Evolutionary conservation across 1,139 yeast species (phyloP).

Genomic region (Suhomyces chickasaworum): DNA sequence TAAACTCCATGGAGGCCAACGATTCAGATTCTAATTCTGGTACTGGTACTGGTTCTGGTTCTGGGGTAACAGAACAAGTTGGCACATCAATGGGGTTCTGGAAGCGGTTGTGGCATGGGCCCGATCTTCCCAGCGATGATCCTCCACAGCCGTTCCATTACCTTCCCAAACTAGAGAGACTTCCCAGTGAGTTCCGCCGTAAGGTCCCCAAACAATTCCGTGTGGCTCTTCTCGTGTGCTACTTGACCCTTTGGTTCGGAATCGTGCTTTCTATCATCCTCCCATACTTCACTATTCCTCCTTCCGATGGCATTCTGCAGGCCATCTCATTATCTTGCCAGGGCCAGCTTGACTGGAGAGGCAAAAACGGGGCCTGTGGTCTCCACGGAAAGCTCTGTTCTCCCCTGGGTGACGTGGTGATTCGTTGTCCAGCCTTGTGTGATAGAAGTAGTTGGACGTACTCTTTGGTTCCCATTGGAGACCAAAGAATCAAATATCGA

Average conservation of each 20-base stretch:
- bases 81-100: background rate
- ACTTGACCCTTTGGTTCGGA: slow-evolving; percentile 41
- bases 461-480: slow-evolving; percentile 77
- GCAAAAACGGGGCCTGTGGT: slow-evolving; percentile 79
- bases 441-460: slow-evolving; percentile 77
- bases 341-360: slow-evolving; percentile 55
- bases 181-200: slow-evolving; percentile 43
- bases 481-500: slow-evolving; percentile 63
- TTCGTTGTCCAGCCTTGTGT: slow-evolving; percentile 90
- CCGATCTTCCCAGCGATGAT: slow-evolving; percentile 47
- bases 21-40: background rate
- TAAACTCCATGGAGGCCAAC: slow-evolving; percentile 6
- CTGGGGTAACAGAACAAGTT: background rate
- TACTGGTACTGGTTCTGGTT: background rate
- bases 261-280: slow-evolving; percentile 30
- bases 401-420: slow-evolving; percentile 45
- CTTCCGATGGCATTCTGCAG: slow-evolving; percentile 21
- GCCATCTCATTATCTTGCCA: slow-evolving; percentile 23
- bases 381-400: slow-evolving; percentile 62
- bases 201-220: slow-evolving; percentile 32
- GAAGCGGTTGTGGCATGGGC: slow-evolving; percentile 52
- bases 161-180: slow-evolving; percentile 38
- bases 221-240: slow-evolving; percentile 33
- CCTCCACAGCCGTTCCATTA: slow-evolving; percentile 39
- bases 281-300: slow-evolving; percentile 40